Percentiles rank a stretch among this genome's conserved stretches.
phyloP scores from a whole-genome alignment of 495 filamentous ascomycete species.

The Massariosphaeria phaeospora region DNA sequence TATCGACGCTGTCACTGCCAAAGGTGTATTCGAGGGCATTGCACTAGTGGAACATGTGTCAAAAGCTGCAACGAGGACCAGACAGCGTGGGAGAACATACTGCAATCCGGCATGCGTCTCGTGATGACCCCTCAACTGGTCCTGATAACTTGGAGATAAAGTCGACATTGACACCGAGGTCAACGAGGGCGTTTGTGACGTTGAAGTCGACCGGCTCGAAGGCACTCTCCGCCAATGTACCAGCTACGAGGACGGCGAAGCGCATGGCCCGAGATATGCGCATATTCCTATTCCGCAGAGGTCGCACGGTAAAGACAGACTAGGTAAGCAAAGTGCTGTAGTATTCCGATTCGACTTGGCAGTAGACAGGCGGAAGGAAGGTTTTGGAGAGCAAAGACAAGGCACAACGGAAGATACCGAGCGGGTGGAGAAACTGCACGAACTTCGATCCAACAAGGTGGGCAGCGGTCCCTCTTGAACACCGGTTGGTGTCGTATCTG shows the following conservation, averaged over 20 bases:
- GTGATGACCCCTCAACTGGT: constrained; percentile 2
- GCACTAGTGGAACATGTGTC: constrained; percentile 23
- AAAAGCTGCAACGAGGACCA: background rate
- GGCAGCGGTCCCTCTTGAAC: no score
- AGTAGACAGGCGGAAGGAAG: no score
- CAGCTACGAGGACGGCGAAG: background rate
- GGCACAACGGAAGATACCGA: background rate
- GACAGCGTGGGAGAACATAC: constrained; percentile 4
- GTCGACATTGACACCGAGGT: constrained; percentile 6
- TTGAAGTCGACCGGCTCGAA: constrained; percentile 24
- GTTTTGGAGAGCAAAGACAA: background rate
- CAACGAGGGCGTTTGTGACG: constrained; percentile 8
- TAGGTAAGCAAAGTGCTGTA: no score
- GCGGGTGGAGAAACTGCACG: no score
- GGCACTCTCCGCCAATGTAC: background rate
- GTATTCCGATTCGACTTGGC: no score
- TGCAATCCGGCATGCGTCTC: constrained; percentile 13
- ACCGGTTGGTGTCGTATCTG: no score
- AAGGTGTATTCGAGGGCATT: constrained; percentile 26
- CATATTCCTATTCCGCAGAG: background rate
- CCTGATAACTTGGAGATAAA: constrained; percentile 2
- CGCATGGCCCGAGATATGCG: background rate
- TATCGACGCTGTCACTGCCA: constrained; percentile 24
- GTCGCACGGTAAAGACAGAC: background rate
- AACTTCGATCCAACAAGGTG: no score